These are phyloP conservation scores for Acer negundo DNA, from an alignment of 345 rosid genomes.

Conservation along the genomic window DNA sequence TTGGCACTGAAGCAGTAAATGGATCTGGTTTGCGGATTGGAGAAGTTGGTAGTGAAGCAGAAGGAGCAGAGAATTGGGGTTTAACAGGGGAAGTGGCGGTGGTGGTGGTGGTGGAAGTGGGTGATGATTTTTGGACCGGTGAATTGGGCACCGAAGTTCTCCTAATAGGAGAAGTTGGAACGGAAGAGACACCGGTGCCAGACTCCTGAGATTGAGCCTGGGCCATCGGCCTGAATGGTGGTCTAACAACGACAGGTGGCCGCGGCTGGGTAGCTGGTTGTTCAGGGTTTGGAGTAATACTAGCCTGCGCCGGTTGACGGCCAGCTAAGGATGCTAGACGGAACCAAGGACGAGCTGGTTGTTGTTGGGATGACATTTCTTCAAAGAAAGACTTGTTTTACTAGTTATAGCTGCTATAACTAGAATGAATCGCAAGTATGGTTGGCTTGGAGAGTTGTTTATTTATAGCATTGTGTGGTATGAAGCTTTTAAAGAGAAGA, in stretches of 20 bases:
- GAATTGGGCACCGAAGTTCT: slow-evolving; percentile 36
- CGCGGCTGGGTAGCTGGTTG: slow-evolving; percentile 41
- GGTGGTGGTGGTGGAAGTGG: slow-evolving; percentile 4
- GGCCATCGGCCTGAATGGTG: slow-evolving; percentile 37
- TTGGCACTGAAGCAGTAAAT: slow-evolving; percentile 19
- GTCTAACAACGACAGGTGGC: slow-evolving; percentile 24
- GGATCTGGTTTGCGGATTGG: slow-evolving; percentile 12
- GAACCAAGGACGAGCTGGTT: slow-evolving; percentile 53
- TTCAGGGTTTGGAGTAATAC: slow-evolving; percentile 26
- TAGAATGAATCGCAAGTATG: slow-evolving; percentile 2
- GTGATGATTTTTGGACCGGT: slow-evolving; percentile 30
- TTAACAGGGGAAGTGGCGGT: slow-evolving; percentile 4
- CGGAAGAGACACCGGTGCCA: slow-evolving; percentile 19
- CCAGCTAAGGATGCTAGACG: slow-evolving; percentile 46
- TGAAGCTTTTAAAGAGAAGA: no score
- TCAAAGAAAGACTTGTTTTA: no score
- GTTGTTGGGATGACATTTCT: slow-evolving; percentile 47
- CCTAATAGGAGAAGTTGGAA: slow-evolving; percentile 28
- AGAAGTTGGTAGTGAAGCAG: slow-evolving; percentile 28
- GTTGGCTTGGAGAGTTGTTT: neutral
- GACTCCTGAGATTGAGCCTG: slow-evolving; percentile 36
- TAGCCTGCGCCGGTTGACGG: slow-evolving; percentile 31
- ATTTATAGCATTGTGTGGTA: slow-evolving; percentile 24
- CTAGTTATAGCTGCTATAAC: neutral
- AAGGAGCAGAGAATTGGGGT: slow-evolving; percentile 19